phyloP scores from a whole-genome alignment of 345 rosid species.

The Erucastrum elatum region DNA sequence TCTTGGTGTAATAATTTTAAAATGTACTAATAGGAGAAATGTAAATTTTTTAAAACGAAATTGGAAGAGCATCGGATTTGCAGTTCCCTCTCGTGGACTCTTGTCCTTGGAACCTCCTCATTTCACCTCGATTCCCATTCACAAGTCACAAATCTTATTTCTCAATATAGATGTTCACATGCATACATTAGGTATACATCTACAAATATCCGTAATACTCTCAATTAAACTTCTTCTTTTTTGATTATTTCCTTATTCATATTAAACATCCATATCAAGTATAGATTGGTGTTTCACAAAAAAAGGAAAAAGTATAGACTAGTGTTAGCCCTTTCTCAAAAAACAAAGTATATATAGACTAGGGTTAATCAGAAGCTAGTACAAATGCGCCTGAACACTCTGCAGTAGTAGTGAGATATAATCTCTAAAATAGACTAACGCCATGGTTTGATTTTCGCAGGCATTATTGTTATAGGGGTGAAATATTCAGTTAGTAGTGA shows the following conservation, averaged over 20 bases:
- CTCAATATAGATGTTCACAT: conserved; percentile 23
- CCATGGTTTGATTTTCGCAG: background rate
- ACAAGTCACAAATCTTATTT: conserved; percentile 26
- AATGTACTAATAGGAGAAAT: background rate
- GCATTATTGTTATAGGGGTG: background rate
- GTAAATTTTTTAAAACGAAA: conserved; percentile 7
- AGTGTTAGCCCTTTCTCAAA: background rate
- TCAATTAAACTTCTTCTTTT: background rate
- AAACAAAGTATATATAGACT: background rate
- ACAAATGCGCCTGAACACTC: background rate
- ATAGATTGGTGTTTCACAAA: background rate
- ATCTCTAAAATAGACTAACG: background rate
- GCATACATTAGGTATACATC: conserved; percentile 7
- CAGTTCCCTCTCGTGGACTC: conserved; percentile 50
- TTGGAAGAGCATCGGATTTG: conserved; percentile 49
- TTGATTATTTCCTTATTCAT: background rate
- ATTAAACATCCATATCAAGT: background rate
- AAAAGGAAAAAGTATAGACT: background rate
- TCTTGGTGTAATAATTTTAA: conserved; percentile 5
- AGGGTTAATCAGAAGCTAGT: background rate
- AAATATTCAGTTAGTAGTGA: background rate
- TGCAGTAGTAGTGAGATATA: background rate
- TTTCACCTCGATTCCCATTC: conserved; percentile 28
- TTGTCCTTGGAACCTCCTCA: conserved; percentile 57
- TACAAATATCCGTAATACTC: background rate